Evolutionary conservation across 192 early-diverging fungal genomes (phyloP), one percentile per base, ranked within the genome.

Genomic region (Bifiguratus adelaidae): DNA sequence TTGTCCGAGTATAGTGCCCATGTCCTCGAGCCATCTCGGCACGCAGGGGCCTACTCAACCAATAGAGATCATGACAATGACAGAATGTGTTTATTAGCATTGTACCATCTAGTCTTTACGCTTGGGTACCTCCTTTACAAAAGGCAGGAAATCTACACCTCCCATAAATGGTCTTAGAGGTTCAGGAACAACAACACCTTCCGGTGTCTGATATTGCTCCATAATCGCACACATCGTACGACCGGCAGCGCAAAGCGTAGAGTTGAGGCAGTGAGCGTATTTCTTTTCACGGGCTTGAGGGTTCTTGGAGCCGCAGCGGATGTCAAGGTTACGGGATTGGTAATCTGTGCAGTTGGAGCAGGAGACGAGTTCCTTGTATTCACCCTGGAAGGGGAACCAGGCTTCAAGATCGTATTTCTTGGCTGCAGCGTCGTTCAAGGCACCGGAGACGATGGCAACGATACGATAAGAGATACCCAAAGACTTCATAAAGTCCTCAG

Each of bases 311-410:
- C 96, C 96, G 47, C 85, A 87, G 43, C 92, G 84, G 69, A 99
- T 97, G 56, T 97, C 94, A 3, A 99, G 74, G 30, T 77, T 74
- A 44, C 96, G 80, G 16, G 81, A 88, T 74, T 99, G 96, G 73
- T 91, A 99, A 73, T 97, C 96, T 19, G 94, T 97, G 71, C 96
- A 99, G 87, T 99, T 99, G 36, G 85, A 90, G 82, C 92, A 96
- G 30, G 88, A 92, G 37, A 99, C 96, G 23, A 99, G 80, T 70
- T 99, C 96, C 76, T 95, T 95, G 73, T 89, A 99, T 53, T 89
- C 88, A 51, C 83, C 84, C 65, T 97, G 96, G 81, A 82, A 91
- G 42, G 96, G 96, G 86, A 99, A 99, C 88, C 89, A 99, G 23
- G 94, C 94, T 70, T 99, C 96, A 26, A 99, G 68, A 64, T 99